phyloP scores from a whole-genome alignment of 306 rosid species.

The Cucumis hystrix region DNA sequence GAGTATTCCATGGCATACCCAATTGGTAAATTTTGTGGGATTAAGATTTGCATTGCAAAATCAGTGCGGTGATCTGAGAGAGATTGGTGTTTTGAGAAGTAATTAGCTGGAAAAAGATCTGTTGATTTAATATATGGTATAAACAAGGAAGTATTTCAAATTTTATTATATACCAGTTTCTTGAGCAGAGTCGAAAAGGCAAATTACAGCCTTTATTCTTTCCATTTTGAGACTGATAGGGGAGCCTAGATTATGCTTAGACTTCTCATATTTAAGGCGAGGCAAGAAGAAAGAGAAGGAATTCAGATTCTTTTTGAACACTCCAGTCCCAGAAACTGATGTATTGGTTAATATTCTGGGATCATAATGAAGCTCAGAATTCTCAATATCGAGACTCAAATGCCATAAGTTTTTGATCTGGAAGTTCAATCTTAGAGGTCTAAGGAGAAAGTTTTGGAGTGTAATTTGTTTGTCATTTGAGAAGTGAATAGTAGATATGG shows the following conservation, averaged over 20 bases:
- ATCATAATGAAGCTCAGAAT: not conserved
- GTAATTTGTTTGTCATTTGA: constrained; percentile 1
- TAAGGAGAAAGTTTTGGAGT: not conserved
- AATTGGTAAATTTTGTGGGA: constrained; percentile 13
- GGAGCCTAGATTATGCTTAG: not conserved
- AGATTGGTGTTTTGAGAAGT: not conserved
- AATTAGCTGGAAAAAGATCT: not conserved
- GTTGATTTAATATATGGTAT: not conserved
- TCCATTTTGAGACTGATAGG: not conserved
- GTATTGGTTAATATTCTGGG: not conserved
- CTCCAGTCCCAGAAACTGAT: not conserved
- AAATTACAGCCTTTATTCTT: not conserved
- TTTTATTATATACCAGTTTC: not conserved
- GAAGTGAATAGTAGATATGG: constrained; percentile 39
- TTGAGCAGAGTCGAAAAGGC: not conserved
- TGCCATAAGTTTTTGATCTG: not conserved
- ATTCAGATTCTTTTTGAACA: not conserved
- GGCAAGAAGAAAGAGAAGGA: not conserved
- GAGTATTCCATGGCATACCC: not conserved
- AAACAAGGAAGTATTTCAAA: not conserved
- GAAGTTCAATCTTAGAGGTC: not conserved
- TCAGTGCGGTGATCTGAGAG: constrained; percentile 1
- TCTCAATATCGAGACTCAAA: constrained; percentile 14
- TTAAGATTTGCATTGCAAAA: constrained; percentile 15
- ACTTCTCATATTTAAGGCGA: not conserved